Evolutionary conservation across 2,329 filamentous ascomycete genomes (phyloP).

Genomic region (Corinectria fuckeliana): DNA sequence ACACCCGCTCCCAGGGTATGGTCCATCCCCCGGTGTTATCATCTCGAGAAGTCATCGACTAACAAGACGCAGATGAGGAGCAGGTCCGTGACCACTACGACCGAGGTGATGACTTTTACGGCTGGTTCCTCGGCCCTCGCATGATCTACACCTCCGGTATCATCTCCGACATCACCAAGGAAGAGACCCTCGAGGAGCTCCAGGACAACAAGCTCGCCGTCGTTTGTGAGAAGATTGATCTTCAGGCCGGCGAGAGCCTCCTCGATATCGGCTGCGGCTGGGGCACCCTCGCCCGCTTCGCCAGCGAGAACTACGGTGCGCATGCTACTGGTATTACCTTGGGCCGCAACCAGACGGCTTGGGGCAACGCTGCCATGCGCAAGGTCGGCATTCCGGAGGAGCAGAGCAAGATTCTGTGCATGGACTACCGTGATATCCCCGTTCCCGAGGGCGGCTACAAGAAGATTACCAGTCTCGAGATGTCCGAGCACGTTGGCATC

Average conservation of each 20-base stretch:
- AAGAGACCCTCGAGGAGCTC: conserved; percentile 91
- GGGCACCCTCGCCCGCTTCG: conserved; percentile 94
- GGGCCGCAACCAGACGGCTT: conserved; percentile 93
- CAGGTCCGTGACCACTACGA: conserved; percentile 98
- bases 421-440: conserved; percentile 96
- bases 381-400: conserved; percentile 81
- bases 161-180: conserved; percentile 84
- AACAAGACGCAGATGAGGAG: conserved; percentile 70
- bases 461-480: conserved; percentile 97
- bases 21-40: not conserved
- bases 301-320: conserved; percentile 89
- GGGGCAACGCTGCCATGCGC: conserved; percentile 90
- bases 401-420: conserved; percentile 91
- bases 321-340: conserved; percentile 89
- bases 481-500: conserved; percentile 98
- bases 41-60: not conserved
- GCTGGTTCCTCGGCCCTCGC: conserved; percentile 95
- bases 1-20: conserved; percentile 81
- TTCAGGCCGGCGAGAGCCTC: conserved; percentile 80
- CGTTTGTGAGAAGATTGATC: conserved; percentile 93
- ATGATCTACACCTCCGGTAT: conserved; percentile 99
- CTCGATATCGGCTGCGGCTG: conserved; percentile 98
- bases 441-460: conserved; percentile 74
- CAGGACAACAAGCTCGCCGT: conserved; percentile 97
- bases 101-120: conserved; percentile 97